These are phyloP conservation scores for Jatropha curcas DNA, from an alignment of 345 rosid genomes.

Conservation along the genomic window DNA sequence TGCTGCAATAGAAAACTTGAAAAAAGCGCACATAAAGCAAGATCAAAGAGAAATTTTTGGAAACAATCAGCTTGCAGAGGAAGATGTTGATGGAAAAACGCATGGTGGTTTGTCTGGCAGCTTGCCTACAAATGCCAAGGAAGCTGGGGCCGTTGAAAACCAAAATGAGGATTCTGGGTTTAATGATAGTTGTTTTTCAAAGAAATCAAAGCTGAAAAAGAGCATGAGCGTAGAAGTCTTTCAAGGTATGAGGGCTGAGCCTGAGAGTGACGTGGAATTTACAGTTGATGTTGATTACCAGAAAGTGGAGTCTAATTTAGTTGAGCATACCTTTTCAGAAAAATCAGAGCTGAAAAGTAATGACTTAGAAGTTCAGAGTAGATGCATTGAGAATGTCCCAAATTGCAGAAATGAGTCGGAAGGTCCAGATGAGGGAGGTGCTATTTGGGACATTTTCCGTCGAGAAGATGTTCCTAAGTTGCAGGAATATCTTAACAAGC, in stretches of 20 bases:
- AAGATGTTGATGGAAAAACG: slow-evolving; percentile 11
- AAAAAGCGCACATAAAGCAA: slow-evolving; percentile 46
- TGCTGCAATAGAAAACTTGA: slow-evolving; percentile 33
- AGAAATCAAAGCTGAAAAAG: slow-evolving; percentile 8
- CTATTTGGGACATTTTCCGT: slow-evolving; percentile 82
- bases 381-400: slow-evolving; percentile 1
- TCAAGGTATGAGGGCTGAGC: neutral
- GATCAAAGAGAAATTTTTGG: slow-evolving; percentile 54
- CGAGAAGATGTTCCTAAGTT: slow-evolving; percentile 71
- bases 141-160: neutral
- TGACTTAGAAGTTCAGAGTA: slow-evolving; percentile 17
- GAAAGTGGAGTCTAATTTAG: neutral
- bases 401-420: slow-evolving; percentile 13
- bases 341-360: neutral
- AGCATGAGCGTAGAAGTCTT: neutral
- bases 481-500: slow-evolving; percentile 55
- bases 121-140: neutral
- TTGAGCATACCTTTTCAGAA: neutral
- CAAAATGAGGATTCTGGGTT: neutral
- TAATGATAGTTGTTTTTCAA: neutral
- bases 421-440: slow-evolving; percentile 49
- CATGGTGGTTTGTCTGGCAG: neutral
- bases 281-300: neutral
- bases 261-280: neutral
- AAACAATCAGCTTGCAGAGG: slow-evolving; percentile 17